Evolutionary conservation across 73 alveolate species (phyloP).

Genomic region (Paramecium primaurelia): DNA sequence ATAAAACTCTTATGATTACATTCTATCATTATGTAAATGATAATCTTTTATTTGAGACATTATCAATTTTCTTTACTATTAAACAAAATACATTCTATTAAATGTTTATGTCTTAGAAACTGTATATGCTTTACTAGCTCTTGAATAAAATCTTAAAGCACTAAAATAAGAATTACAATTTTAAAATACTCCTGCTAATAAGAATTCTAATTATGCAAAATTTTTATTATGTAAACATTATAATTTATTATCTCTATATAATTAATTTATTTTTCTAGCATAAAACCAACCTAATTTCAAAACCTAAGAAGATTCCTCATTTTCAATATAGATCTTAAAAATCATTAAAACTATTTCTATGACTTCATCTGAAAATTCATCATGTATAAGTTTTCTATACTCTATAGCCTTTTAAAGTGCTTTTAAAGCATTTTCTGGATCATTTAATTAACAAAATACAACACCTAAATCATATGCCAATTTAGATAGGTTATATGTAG

Average conservation of each 20-base stretch:
- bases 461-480: background rate
- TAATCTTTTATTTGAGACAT: background rate
- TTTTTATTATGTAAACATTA: background rate
- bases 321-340: background rate
- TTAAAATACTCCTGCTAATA: background rate
- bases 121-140: background rate
- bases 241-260: background rate
- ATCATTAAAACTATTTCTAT: background rate
- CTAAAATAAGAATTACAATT: background rate
- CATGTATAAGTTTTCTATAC: background rate
- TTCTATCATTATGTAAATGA: background rate
- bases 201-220: background rate
- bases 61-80: background rate
- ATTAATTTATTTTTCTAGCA: background rate
- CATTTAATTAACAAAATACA: background rate
- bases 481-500: background rate
- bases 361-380: slow-evolving; percentile 37
- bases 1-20: background rate
- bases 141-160: slow-evolving; percentile 1
- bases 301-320: background rate
- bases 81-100: background rate
- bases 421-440: slow-evolving; percentile 24
- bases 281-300: background rate
- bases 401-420: background rate
- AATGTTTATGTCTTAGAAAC: background rate